A percentile compares a stretch with the other conserved stretches of the same genome.
Conservation (phyloP, 75 land plant genomes). For the Sequoiadendron giganteum region DNA sequence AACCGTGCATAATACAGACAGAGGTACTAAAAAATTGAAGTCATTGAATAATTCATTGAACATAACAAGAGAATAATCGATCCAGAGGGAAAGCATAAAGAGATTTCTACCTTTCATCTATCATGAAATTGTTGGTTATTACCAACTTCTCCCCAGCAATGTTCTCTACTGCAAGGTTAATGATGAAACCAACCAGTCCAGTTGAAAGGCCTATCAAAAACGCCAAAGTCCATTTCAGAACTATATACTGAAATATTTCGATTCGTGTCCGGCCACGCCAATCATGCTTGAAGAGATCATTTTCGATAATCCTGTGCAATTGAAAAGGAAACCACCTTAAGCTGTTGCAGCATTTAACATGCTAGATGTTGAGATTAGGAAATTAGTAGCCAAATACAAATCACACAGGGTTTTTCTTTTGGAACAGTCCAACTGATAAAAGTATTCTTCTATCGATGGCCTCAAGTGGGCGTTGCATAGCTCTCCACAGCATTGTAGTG, state of each 20-base stretch:
- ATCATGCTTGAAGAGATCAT: conserved; percentile 78
- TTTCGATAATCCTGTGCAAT: conserved; percentile 60
- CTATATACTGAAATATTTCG: conserved; percentile 70
- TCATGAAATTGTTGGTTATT: conserved; percentile 43
- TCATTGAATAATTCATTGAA: not conserved
- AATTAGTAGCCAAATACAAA: not conserved
- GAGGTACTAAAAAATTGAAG: not conserved
- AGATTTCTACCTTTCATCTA: conserved; percentile 31
- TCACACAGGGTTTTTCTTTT: not conserved
- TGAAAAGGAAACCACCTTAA: not conserved
- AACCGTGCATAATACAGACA: not conserved
- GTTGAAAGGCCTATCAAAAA: conserved; percentile 65
- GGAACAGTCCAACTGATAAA: not conserved
- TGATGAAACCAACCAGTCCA: conserved; percentile 59
- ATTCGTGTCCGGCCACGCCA: conserved; percentile 66
- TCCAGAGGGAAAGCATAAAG: not conserved
- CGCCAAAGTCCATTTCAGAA: conserved; percentile 77
- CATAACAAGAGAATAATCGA: not conserved
- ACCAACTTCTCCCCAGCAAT: conserved; percentile 69
- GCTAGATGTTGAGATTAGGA: not conserved
- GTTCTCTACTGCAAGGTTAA: conserved; percentile 78
- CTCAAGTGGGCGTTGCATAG: not conserved
- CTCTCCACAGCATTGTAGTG: too few species aligned
- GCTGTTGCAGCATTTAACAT: not conserved
- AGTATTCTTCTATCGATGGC: not conserved